A percentile compares a stretch with the other conserved stretches of the same genome.
Conservation (phyloP, 1,284 basidiomycete species). For the Sanghuangporus sanghuang region DNA sequence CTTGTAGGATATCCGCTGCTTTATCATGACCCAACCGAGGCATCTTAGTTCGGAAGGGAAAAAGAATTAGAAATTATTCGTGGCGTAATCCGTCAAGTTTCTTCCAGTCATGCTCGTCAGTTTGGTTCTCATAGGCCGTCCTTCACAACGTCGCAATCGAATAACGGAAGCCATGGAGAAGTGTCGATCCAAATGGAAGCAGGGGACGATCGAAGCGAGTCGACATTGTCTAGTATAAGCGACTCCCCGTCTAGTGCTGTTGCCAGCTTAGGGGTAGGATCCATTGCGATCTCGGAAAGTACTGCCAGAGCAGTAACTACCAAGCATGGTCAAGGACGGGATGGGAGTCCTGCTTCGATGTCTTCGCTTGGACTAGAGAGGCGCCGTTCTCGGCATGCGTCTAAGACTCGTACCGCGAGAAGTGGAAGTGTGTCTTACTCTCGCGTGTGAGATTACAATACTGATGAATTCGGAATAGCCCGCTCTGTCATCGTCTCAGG, state of each 20-base stretch:
- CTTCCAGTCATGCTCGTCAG: slow-evolving; percentile 55
- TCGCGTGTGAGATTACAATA: neutral
- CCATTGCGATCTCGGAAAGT: neutral
- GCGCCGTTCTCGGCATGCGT: slow-evolving; percentile 7
- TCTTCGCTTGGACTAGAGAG: neutral
- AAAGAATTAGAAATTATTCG: slow-evolving; percentile 62
- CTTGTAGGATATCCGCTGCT: neutral
- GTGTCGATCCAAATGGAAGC: slow-evolving; percentile 18
- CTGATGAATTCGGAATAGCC: slow-evolving; percentile 25
- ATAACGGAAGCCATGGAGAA: slow-evolving; percentile 28
- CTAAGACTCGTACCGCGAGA: slow-evolving; percentile 1
- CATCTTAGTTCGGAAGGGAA: slow-evolving; percentile 56
- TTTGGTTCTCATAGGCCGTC: slow-evolving; percentile 39
- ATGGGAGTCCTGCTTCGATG: neutral
- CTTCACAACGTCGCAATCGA: slow-evolving; percentile 32
- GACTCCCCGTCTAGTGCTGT: slow-evolving; percentile 23
- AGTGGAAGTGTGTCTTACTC: neutral
- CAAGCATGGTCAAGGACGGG: neutral
- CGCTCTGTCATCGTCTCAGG: slow-evolving; percentile 60
- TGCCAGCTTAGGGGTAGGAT: neutral
- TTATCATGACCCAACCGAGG: neutral
- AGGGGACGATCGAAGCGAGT: slow-evolving; percentile 39
- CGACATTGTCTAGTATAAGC: slow-evolving; percentile 38
- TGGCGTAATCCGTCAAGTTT: slow-evolving; percentile 58
- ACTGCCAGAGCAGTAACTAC: neutral